Percentiles rank a stretch among this genome's conserved stretches.
phyloP scores from a whole-genome alignment of 2,329 filamentous ascomycete genomes.

The Epichloe aotearoae region DNA sequence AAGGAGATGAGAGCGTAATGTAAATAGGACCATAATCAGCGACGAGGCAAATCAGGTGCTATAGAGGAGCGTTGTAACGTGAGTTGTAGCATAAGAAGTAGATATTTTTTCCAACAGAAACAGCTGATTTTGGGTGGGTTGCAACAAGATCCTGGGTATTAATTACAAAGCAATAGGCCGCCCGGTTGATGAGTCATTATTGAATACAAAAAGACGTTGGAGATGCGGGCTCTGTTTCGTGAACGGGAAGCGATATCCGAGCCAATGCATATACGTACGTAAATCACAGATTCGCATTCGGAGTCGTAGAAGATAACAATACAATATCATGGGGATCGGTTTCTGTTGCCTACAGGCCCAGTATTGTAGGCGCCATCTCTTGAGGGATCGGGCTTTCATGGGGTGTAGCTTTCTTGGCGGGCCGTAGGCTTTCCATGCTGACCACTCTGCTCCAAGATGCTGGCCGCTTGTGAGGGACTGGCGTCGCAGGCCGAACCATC shows the following conservation, averaged over 20 bases:
- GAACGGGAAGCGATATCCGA: not conserved
- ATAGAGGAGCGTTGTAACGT: not conserved
- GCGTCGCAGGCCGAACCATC: slow-evolving; percentile 22
- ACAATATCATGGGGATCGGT: too few species aligned
- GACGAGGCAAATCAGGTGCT: too few species aligned
- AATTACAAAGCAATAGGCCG: not conserved
- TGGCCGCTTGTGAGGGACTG: slow-evolving; percentile 25
- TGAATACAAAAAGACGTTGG: not conserved
- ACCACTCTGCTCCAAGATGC: slow-evolving; percentile 25
- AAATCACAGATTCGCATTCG: too few species aligned
- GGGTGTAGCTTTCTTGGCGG: slow-evolving; percentile 22
- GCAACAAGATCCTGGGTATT: not conserved
- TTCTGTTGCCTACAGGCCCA: slow-evolving; percentile 12
- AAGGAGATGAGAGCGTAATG: too few species aligned
- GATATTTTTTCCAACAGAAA: too few species aligned
- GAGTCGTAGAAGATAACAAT: too few species aligned
- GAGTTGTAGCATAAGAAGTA: not conserved
- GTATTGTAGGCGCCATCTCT: slow-evolving; percentile 13
- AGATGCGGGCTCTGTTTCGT: not conserved
- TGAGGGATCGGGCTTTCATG: slow-evolving; percentile 14
- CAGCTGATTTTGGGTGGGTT: too few species aligned
- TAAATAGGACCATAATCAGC: too few species aligned
- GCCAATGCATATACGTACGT: too few species aligned
- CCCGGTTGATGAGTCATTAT: not conserved
- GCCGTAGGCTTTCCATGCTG: slow-evolving; percentile 24